phyloP scores from a whole-genome alignment of 2,329 filamentous ascomycete genomes.

The Penicillium sclerotigenum region DNA sequence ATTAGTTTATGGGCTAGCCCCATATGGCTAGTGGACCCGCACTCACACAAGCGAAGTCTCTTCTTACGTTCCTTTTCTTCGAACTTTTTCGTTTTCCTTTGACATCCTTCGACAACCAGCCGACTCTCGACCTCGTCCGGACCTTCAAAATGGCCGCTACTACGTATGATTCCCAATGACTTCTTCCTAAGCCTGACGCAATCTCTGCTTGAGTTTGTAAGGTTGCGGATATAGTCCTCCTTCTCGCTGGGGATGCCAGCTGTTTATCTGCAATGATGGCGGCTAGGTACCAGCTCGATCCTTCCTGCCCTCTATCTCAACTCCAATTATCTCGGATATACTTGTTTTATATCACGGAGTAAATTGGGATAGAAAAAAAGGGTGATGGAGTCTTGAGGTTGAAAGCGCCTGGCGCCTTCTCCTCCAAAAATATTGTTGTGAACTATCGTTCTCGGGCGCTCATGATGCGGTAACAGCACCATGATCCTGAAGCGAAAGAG shows the following conservation, averaged over 20 bases:
- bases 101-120: slow-evolving; percentile 39
- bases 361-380: slow-evolving; percentile 55
- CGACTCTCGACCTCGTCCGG: slow-evolving; percentile 40
- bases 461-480: slow-evolving; percentile 15
- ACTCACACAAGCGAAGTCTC: slow-evolving; percentile 38
- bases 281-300: slow-evolving; percentile 72
- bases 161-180: slow-evolving; percentile 55
- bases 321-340: slow-evolving; percentile 27
- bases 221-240: slow-evolving; percentile 74
- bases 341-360: slow-evolving; percentile 21
- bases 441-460: slow-evolving; percentile 32
- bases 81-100: slow-evolving; percentile 25
- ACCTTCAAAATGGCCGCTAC: slow-evolving; percentile 59
- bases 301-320: slow-evolving; percentile 50
- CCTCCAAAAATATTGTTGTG: slow-evolving; percentile 72
- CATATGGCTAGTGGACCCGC: slow-evolving; percentile 21
- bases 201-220: slow-evolving; percentile 42
- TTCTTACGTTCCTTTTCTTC: slow-evolving; percentile 21
- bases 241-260: slow-evolving; percentile 67
- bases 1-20: not conserved
- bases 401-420: slow-evolving; percentile 63
- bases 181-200: slow-evolving; percentile 35
- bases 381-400: slow-evolving; percentile 72
- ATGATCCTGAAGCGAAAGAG: slow-evolving; percentile 30
- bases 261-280: slow-evolving; percentile 19